A percentile compares a stretch with the other conserved stretches of the same genome.
These are phyloP conservation scores for Gossypium davidsonii DNA, from an alignment of 441 rosid genomes.

Conservation along the genomic window DNA sequence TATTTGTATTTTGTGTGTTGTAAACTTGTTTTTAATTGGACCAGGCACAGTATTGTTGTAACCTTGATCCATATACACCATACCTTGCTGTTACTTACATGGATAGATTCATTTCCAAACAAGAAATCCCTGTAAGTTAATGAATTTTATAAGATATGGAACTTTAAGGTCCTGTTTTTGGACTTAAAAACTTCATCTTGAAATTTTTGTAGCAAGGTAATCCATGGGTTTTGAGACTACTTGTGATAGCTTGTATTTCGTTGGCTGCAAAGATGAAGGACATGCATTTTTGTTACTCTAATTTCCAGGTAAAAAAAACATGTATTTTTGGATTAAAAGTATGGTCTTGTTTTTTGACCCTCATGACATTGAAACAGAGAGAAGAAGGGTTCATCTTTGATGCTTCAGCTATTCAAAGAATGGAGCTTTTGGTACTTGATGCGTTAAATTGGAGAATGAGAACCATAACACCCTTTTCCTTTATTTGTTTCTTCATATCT, in stretches of 20 bases:
- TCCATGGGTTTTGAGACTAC: constrained; percentile 47
- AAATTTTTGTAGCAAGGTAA: constrained; percentile 31
- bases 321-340: neutral
- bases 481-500: constrained; percentile 43
- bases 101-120: constrained; percentile 50
- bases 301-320: constrained; percentile 36
- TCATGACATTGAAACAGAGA: constrained; percentile 20
- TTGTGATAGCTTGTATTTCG: constrained; percentile 47
- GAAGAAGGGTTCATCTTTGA: constrained; percentile 38
- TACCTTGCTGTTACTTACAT: constrained; percentile 66
- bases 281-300: constrained; percentile 23
- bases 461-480: constrained; percentile 63
- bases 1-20: neutral
- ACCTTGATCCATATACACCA: constrained; percentile 29
- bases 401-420: constrained; percentile 34
- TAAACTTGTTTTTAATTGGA: constrained; percentile 5
- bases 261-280: constrained; percentile 56
- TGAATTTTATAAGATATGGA: neutral
- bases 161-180: neutral
- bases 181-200: neutral
- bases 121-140: constrained; percentile 37
- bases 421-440: constrained; percentile 53
- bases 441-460: constrained; percentile 65
- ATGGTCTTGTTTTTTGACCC: neutral
- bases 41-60: constrained; percentile 39